Evolutionary conservation across 768 basidiomycete genomes (phyloP).

Genomic region (Pholiota microspora): DNA sequence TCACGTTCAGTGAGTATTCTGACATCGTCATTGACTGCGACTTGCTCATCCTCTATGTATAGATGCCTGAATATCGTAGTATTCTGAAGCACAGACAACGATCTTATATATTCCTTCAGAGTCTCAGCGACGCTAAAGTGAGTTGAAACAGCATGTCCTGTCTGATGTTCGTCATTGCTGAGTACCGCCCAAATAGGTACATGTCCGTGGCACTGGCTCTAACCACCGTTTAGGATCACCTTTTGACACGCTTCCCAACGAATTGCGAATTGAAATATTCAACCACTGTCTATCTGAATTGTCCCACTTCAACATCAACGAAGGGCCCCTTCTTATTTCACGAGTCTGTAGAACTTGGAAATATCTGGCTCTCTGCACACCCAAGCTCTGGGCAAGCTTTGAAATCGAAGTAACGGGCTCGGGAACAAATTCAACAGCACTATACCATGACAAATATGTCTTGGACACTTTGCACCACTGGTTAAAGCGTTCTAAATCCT

Average conservation of each 20-base stretch:
- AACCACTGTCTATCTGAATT: conserved; percentile 31
- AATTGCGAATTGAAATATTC: conserved; percentile 48
- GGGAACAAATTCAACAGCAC: conserved; percentile 7
- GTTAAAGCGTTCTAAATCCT: conserved; percentile 34
- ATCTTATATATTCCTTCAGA: not conserved
- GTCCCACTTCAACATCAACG: conserved; percentile 27
- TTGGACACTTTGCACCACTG: conserved; percentile 29
- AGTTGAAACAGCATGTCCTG: not conserved
- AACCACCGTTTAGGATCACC: conserved; percentile 5
- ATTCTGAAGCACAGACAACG: not conserved
- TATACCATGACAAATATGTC: conserved; percentile 14
- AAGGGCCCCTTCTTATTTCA: conserved; percentile 37
- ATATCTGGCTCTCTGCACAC: conserved; percentile 32
- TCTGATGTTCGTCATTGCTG: not conserved
- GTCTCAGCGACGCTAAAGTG: not conserved
- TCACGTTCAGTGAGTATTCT: not conserved
- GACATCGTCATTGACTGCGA: not conserved
- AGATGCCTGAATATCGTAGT: not conserved
- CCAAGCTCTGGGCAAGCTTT: conserved; percentile 49
- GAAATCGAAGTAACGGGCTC: conserved; percentile 28
- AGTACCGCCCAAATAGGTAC: too few species aligned
- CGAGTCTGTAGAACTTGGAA: conserved; percentile 44
- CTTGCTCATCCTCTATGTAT: not conserved
- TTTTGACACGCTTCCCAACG: conserved; percentile 40
- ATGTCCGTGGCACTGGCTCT: not conserved